Conservation (phyloP, 2,329 filamentous ascomycete genomes). For the Alternaria sp. region DNA sequence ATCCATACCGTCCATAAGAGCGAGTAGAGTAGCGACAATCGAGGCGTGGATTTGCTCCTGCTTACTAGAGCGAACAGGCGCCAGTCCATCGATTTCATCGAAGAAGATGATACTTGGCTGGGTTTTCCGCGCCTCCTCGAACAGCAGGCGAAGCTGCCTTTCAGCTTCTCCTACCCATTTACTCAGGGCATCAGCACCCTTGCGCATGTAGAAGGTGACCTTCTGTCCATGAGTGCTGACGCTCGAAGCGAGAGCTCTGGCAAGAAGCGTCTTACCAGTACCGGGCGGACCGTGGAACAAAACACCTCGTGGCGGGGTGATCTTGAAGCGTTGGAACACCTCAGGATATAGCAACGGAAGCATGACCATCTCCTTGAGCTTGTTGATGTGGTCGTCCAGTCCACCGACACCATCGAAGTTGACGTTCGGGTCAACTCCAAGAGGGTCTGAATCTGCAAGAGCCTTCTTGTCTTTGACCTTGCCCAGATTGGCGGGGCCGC, state of each 20-base stretch:
- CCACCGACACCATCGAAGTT: slow-evolving; percentile 95
- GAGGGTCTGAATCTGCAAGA: slow-evolving; percentile 89
- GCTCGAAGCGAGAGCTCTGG: slow-evolving; percentile 88
- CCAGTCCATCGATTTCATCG: slow-evolving; percentile 96
- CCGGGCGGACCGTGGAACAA: slow-evolving; percentile 96
- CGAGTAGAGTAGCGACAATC: slow-evolving; percentile 66
- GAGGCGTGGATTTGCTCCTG: slow-evolving; percentile 99
- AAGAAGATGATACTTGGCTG: slow-evolving; percentile 99
- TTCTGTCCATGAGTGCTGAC: slow-evolving; percentile 88
- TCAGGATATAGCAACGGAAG: slow-evolving; percentile 93
- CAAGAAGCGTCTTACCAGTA: slow-evolving; percentile 96
- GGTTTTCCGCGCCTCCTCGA: slow-evolving; percentile 93
- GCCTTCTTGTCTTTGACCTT: slow-evolving; percentile 93
- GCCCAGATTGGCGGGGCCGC: slow-evolving; percentile 81
- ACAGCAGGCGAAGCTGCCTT: slow-evolving; percentile 88
- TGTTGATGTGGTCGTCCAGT: slow-evolving; percentile 90
- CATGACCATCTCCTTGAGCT: slow-evolving; percentile 98
- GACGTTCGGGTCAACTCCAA: slow-evolving; percentile 90
- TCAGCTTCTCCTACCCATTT: slow-evolving; percentile 99
- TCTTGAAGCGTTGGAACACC: slow-evolving; percentile 87
- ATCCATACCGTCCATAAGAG: slow-evolving; percentile 59
- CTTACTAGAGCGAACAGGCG: slow-evolving; percentile 94
- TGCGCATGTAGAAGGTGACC: slow-evolving; percentile 99
- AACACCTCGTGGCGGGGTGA: slow-evolving; percentile 92
- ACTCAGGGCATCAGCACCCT: slow-evolving; percentile 94